Conservation (phyloP, 805 yeast species). For the Suhomyces prunicola region DNA sequence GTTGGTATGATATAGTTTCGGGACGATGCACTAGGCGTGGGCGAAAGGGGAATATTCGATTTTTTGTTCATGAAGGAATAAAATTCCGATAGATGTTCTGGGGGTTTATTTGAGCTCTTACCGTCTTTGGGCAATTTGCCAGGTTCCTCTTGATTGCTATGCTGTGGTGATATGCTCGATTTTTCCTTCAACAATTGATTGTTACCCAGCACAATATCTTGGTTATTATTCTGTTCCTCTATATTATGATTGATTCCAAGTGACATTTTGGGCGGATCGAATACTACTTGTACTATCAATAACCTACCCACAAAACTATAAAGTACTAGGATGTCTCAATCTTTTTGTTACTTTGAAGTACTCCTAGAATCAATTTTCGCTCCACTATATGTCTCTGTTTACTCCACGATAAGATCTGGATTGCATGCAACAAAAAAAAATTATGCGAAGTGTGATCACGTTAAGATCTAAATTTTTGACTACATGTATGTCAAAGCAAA, state of each 20-base stretch:
- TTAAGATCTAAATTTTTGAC: neutral
- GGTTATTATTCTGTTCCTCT: neutral
- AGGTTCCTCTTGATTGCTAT: neutral
- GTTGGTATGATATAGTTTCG: constrained; percentile 6
- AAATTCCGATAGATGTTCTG: constrained; percentile 60
- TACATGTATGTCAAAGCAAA: neutral
- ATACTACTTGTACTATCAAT: neutral
- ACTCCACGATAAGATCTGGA: neutral
- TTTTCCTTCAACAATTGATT: neutral
- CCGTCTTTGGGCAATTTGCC: neutral
- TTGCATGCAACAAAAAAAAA: neutral
- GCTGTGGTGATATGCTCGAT: neutral
- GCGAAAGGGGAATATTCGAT: constrained; percentile 10
- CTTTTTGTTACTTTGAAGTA: neutral
- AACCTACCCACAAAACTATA: neutral
- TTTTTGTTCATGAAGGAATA: constrained; percentile 45
- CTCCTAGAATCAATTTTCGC: neutral
- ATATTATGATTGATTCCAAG: neutral
- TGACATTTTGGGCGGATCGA: neutral
- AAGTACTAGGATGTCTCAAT: neutral
- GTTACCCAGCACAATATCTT: neutral
- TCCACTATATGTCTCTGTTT: neutral
- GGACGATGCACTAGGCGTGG: constrained; percentile 10
- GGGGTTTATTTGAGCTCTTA: constrained; percentile 22
- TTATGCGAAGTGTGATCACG: neutral